Conservation (phyloP, 768 basidiomycete species). For the Pleurotus sapidus region DNA sequence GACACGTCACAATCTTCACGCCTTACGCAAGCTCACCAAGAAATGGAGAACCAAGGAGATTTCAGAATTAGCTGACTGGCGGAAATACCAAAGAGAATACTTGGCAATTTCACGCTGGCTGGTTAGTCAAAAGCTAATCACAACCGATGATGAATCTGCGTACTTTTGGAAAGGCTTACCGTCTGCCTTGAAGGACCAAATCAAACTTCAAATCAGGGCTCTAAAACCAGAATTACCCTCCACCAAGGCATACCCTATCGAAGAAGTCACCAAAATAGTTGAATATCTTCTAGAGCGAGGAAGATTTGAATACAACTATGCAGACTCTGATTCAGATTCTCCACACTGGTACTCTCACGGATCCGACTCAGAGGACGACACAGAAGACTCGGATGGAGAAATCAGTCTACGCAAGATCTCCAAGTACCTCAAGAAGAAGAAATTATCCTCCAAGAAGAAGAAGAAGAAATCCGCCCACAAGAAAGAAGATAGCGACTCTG, state of each 20-base stretch:
- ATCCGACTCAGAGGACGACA: no score
- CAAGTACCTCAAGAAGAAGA: no score
- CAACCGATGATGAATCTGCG: constrained; percentile 1
- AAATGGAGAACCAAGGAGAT: constrained; percentile 1
- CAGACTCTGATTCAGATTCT: constrained; percentile 8
- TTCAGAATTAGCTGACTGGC: constrained; percentile 1
- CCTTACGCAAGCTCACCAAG: neutral
- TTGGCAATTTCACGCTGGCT: constrained; percentile 11
- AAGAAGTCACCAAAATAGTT: neutral
- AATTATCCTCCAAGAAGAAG: no score
- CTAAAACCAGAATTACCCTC: neutral
- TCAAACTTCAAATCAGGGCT: neutral
- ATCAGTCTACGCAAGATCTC: no score
- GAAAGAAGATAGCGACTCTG: neutral
- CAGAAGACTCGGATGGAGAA: no score
- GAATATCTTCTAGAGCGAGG: neutral
- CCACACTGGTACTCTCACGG: neutral
- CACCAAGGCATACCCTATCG: neutral
- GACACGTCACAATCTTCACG: neutral
- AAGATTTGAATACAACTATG: constrained; percentile 4
- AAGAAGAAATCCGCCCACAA: no score
- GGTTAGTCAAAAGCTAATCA: constrained; percentile 1
- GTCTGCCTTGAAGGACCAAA: neutral
- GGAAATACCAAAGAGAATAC: constrained; percentile 8
- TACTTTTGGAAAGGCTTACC: constrained; percentile 14